A percentile compares a stretch with the other conserved stretches of the same genome.
phyloP scores from a whole-genome alignment of 176 grass and related monocot species.

The Melocanna baccifera region DNA sequence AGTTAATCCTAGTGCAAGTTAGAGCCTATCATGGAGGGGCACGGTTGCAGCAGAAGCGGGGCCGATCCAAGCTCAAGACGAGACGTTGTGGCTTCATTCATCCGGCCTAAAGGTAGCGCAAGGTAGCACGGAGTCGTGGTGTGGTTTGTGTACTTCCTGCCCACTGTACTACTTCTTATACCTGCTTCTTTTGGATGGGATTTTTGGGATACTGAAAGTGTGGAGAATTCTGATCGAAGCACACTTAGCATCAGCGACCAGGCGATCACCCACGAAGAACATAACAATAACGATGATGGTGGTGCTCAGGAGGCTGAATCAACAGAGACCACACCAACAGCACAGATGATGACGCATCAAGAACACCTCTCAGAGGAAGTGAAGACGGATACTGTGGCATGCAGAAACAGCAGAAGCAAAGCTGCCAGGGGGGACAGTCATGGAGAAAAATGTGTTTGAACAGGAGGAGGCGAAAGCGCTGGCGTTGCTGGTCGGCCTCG shows the following conservation, averaged over 20 bases:
- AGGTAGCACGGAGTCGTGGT: too few species aligned
- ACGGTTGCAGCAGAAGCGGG: too few species aligned
- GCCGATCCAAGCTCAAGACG: too few species aligned
- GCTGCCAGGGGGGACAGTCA: not conserved
- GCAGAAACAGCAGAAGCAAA: not conserved
- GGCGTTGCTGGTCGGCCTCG: not conserved
- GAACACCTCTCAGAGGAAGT: conserved; percentile 17
- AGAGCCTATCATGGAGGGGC: too few species aligned
- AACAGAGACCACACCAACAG: not conserved
- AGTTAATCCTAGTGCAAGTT: too few species aligned
- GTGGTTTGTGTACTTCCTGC: too few species aligned
- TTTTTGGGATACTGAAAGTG: conserved; percentile 9
- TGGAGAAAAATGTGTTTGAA: not conserved
- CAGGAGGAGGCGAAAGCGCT: conserved; percentile 16
- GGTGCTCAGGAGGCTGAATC: conserved; percentile 7
- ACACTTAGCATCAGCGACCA: not conserved
- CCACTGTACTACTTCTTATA: too few species aligned
- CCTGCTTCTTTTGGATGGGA: conserved; percentile 13
- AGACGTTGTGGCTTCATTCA: too few species aligned
- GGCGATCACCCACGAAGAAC: not conserved
- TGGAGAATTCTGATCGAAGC: conserved; percentile 10
- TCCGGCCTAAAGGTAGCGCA: too few species aligned
- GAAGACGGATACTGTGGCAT: not conserved
- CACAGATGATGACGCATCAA: not conserved
- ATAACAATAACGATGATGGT: not conserved